These are phyloP conservation scores for Porphyrellus cyaneotinctus DNA, from an alignment of 768 basidiomycete genomes.

Conservation along the genomic window DNA sequence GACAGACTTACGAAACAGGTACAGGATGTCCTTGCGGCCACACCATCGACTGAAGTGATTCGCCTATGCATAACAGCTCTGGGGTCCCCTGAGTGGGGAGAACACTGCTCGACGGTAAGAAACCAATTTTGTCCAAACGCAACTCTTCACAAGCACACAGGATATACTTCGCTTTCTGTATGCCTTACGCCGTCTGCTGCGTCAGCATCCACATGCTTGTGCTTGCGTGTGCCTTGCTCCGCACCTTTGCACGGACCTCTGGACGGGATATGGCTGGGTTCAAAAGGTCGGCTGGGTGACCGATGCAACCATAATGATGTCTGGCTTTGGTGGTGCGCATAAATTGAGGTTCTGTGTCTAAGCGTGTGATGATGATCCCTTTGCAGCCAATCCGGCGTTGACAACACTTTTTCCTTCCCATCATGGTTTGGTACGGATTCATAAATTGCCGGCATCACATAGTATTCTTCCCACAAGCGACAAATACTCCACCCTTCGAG, in stretches of 20 bases:
- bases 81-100: slow-evolving; percentile 69
- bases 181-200: slow-evolving; percentile 57
- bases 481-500: slow-evolving; percentile 78
- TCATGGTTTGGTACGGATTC: slow-evolving; percentile 80
- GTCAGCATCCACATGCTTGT: slow-evolving; percentile 54
- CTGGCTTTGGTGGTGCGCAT: slow-evolving; percentile 72
- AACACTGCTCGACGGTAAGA: slow-evolving; percentile 51
- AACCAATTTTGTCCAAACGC: neutral
- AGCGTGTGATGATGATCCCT: slow-evolving; percentile 7
- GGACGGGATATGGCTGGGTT: slow-evolving; percentile 67
- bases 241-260: slow-evolving; percentile 52
- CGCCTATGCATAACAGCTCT: slow-evolving; percentile 62
- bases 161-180: slow-evolving; percentile 71
- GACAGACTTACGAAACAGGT: slow-evolving; percentile 28
- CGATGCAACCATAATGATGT: slow-evolving; percentile 70
- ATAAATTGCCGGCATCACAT: slow-evolving; percentile 69
- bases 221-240: slow-evolving; percentile 68
- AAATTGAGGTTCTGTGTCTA: neutral
- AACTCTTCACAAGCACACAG: slow-evolving; percentile 34
- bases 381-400: slow-evolving; percentile 72
- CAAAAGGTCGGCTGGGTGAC: slow-evolving; percentile 76
- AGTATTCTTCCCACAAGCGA: slow-evolving; percentile 77
- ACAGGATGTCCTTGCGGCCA: slow-evolving; percentile 26
- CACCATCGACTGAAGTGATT: slow-evolving; percentile 36
- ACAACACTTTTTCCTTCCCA: slow-evolving; percentile 72